These are phyloP conservation scores for Naganishia antarctica DNA, from an alignment of 768 basidiomycete species.

Conservation along the genomic window DNA sequence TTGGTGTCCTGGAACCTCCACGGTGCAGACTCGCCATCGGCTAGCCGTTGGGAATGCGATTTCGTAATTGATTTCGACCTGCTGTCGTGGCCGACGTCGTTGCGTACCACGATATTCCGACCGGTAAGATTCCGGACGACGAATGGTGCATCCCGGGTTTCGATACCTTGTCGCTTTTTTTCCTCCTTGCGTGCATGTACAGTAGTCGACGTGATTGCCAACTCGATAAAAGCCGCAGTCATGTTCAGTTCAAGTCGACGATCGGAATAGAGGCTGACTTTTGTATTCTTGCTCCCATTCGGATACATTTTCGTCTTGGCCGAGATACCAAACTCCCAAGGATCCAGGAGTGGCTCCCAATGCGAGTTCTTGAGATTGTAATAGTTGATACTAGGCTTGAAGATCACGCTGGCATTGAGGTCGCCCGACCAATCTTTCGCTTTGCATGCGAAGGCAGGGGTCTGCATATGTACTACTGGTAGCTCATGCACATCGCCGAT, in stretches of 20 bases:
- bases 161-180: constrained; percentile 64
- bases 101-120: constrained; percentile 75
- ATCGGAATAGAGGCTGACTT: constrained; percentile 63
- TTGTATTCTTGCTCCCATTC: constrained; percentile 49
- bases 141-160: constrained; percentile 90
- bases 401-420: constrained; percentile 73
- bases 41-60: constrained; percentile 59
- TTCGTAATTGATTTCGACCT: constrained; percentile 45
- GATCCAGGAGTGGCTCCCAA: constrained; percentile 97
- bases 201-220: constrained; percentile 67
- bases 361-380: constrained; percentile 97
- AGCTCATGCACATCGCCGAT: constrained; percentile 95
- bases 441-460: constrained; percentile 74
- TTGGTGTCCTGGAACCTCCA: constrained; percentile 98
- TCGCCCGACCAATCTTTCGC: constrained; percentile 93
- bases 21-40: constrained; percentile 71
- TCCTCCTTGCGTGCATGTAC: constrained; percentile 72
- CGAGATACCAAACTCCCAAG: constrained; percentile 63
- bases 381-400: constrained; percentile 69
- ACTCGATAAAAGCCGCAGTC: constrained; percentile 81
- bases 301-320: constrained; percentile 15
- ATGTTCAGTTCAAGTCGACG: constrained; percentile 87
- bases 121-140: constrained; percentile 87
- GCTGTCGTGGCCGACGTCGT: constrained; percentile 61
- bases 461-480: constrained; percentile 80